These are phyloP conservation scores for Acacia melanoxylon DNA, from an alignment of 306 rosid species.

Conservation along the genomic window DNA sequence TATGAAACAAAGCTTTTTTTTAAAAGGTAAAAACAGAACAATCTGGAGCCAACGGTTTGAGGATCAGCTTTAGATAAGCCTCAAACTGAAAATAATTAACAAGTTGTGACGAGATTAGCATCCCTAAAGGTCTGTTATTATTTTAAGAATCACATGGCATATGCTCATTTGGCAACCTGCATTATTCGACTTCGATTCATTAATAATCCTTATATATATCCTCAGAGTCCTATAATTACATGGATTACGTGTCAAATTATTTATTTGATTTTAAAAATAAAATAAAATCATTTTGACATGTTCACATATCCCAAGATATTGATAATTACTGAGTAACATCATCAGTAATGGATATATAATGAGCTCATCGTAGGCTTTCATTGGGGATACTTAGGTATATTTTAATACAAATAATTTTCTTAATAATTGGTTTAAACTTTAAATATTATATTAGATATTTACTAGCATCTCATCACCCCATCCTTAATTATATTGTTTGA, in stretches of 20 bases:
- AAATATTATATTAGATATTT: no score
- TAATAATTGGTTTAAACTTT: no score
- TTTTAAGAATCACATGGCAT: background rate
- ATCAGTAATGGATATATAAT: background rate
- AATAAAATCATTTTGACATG: background rate
- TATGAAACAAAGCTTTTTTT: background rate
- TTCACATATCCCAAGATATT: background rate
- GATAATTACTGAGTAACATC: background rate
- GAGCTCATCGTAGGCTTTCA: background rate
- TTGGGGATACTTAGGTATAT: background rate
- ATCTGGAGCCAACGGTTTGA: conserved; percentile 7
- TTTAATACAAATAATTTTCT: no score
- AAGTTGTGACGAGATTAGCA: background rate
- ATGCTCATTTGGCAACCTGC: background rate
- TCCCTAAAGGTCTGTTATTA: background rate
- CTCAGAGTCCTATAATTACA: background rate
- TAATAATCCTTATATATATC: background rate
- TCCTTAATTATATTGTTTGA: no score
- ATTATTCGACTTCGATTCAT: background rate
- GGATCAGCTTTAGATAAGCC: conserved; percentile 4
- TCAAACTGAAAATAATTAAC: background rate
- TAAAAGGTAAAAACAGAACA: background rate
- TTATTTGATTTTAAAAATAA: background rate
- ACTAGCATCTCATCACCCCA: no score
- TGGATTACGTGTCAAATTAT: background rate